Base-by-base conservation (phyloP, 2,329 filamentous ascomycete genomes). In the Cytospora chrysosperma region DNA sequence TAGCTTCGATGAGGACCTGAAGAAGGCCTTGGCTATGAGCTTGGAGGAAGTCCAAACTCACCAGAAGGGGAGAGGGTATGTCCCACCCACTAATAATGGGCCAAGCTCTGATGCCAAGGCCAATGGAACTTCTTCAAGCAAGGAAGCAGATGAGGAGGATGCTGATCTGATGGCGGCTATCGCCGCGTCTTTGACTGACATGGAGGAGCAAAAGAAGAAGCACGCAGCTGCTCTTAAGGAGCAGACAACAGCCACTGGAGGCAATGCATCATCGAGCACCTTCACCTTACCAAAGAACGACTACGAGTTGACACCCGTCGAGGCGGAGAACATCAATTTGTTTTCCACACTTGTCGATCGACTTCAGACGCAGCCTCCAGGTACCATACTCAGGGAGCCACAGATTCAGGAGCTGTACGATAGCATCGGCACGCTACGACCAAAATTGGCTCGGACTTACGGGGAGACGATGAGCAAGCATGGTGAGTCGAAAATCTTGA, bases 391-490 rank as follows among this genome's bases (percentile, higher is more conserved):
- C n/a, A 85, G 95, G 56, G 95, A 99, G 72, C 95, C 95, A 1
- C 95, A 98, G 74, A 97, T 99, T 57, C 95, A 99, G 76, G 95
- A 99, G 77, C 81, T 99, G 5, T 99, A 99, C 74, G 95, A 98
- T 72, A 96, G 93, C 70, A 98, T 99, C 70, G 93, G 94, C n/a
- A 85, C 92, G 19, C 79, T 99, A 67, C 86, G 95, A 56, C 95
- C 95, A 1, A 99, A 99, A 75, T 82, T 99, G 61, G 95, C 95
- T 5, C 86, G 95, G 63, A 97, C 94, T 0, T 97, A 98, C 73
- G 95, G 95, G 61, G 95, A 99, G 79, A 97, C 95, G 0, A 98
- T 99, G 95, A 98, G 95, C 85, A 99, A 99, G 77, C 95, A 98
- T 75, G 93, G 92, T 92, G 79, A 74, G 86, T 77, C 30, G 13